A percentile compares a stretch with the other conserved stretches of the same genome.
These are phyloP conservation scores for Camelina hispida DNA, from an alignment of 345 rosid species.

Conservation along the genomic window DNA sequence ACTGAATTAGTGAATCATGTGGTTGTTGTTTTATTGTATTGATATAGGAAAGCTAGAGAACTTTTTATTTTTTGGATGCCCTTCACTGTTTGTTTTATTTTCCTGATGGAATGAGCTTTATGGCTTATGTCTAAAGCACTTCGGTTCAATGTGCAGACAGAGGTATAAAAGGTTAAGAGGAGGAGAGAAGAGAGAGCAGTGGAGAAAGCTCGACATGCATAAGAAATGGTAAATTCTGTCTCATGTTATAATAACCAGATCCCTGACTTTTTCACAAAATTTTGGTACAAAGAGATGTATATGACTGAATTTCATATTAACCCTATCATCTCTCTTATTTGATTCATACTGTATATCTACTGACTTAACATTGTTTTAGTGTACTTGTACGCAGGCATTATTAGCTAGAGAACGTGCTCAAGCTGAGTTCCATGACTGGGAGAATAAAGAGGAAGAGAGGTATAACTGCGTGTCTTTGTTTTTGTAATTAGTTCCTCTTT, in stretches of 20 bases:
- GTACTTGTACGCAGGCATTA: conserved; percentile 67
- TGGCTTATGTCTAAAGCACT: conserved; percentile 20
- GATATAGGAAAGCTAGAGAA: background rate
- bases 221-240: conserved; percentile 73
- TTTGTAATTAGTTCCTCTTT: conserved; percentile 3
- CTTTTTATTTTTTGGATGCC: background rate
- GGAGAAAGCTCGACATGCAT: conserved; percentile 90
- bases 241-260: conserved; percentile 5
- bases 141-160: conserved; percentile 55
- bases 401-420: conserved; percentile 96
- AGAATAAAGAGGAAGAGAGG: conserved; percentile 99
- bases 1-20: no score
- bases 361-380: background rate
- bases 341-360: background rate
- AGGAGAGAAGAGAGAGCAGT: conserved; percentile 96
- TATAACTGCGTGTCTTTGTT: conserved; percentile 32
- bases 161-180: conserved; percentile 92
- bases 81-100: background rate
- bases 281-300: conserved; percentile 22
- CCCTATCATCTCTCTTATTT: conserved; percentile 1
- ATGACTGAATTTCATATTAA: background rate
- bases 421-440: conserved; percentile 98
- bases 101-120: conserved; percentile 15
- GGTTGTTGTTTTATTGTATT: no score
- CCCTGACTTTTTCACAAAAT: background rate